These are phyloP conservation scores for Suillus subalutaceus DNA, from an alignment of 768 basidiomycete species.

Conservation along the genomic window DNA sequence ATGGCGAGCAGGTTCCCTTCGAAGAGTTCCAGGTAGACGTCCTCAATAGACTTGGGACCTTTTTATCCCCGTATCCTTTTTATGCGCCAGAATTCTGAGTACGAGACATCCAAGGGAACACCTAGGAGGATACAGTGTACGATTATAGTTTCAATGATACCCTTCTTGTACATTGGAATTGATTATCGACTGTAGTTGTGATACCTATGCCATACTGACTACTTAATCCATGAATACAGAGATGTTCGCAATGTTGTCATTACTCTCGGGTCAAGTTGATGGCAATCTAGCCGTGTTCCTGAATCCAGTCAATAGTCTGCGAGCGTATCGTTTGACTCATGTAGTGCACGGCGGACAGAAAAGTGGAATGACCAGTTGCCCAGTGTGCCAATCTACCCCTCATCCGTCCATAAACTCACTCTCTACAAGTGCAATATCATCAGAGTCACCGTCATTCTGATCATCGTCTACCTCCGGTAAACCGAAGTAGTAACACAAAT, in stretches of 20 bases:
- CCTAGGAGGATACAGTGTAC: constrained; percentile 11
- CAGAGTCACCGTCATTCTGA: constrained; percentile 3
- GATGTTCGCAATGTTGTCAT: neutral
- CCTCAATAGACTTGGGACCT: constrained; percentile 63
- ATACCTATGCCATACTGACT: neutral
- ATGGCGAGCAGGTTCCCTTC: constrained; percentile 79
- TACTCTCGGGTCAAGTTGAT: neutral
- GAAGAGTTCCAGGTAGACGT: constrained; percentile 79
- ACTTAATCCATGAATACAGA: neutral
- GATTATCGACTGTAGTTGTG: neutral
- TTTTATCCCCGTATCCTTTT: constrained; percentile 57
- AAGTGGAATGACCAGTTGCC: neutral
- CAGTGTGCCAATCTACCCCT: neutral
- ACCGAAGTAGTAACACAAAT: neutral
- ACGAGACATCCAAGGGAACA: constrained; percentile 28
- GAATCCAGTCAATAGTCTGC: neutral
- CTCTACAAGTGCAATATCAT: constrained; percentile 4
- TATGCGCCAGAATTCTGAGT: constrained; percentile 59
- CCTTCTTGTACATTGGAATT: neutral
- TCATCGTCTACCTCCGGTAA: constrained; percentile 1
- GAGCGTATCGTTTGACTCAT: neutral
- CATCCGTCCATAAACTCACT: neutral
- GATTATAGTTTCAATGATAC: neutral
- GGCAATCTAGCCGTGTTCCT: neutral
- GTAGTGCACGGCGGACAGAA: neutral